phyloP scores from a whole-genome alignment of 352 stramenopile genomes.

The Globisporangium mamillatum region DNA sequence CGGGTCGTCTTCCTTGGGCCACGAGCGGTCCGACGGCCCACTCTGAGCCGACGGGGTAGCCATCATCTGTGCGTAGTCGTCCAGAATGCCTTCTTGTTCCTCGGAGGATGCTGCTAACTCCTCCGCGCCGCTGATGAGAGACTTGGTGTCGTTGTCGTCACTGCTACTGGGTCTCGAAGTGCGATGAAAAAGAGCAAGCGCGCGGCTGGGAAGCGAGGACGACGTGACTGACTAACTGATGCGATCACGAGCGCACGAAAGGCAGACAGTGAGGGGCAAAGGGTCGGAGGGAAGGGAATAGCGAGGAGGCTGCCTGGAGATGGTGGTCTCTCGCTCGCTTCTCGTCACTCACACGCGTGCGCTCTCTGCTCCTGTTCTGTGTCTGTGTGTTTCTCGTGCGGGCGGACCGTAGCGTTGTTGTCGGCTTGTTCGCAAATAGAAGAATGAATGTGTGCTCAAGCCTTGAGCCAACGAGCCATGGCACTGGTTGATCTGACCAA shows the following conservation, averaged over 20 bases:
- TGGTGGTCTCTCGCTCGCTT: neutral
- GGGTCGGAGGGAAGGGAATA: neutral
- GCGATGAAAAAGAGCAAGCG: slow-evolving; percentile 8
- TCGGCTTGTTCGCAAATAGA: neutral
- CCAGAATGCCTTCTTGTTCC: slow-evolving; percentile 2
- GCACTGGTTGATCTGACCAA: too few relatives aligned
- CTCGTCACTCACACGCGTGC: neutral
- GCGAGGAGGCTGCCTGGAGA: neutral
- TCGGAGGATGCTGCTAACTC: neutral
- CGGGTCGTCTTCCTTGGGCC: slow-evolving; percentile 13
- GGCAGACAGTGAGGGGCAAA: neutral
- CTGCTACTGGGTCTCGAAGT: neutral
- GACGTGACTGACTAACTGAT: slow-evolving; percentile 2
- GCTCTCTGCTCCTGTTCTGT: neutral
- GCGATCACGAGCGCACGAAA: neutral
- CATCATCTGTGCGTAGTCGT: slow-evolving; percentile 13
- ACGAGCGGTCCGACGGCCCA: neutral
- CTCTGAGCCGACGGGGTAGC: slow-evolving; percentile 5
- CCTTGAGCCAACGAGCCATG: neutral
- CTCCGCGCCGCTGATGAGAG: slow-evolving; percentile 8
- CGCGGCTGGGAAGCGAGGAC: neutral
- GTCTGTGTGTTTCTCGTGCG: neutral
- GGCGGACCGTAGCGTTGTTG: neutral
- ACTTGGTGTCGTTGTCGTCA: neutral
- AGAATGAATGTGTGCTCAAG: neutral